A percentile compares a stretch with the other conserved stretches of the same genome.
These are phyloP conservation scores for Neurospora sp. DNA, from an alignment of 495 filamentous ascomycete species.

Conservation along the genomic window DNA sequence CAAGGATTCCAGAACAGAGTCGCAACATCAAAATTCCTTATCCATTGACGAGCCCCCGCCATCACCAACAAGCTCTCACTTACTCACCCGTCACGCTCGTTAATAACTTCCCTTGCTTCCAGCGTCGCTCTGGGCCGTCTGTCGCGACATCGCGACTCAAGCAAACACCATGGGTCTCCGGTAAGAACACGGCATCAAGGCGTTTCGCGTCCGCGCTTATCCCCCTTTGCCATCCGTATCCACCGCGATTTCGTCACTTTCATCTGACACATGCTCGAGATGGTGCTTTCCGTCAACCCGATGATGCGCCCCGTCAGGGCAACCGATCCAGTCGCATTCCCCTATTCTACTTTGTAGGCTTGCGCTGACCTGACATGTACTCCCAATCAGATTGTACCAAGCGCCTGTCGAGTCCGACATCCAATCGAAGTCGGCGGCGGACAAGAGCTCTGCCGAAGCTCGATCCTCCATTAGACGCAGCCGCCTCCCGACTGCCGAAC, in stretches of 20 bases:
- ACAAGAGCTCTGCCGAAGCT: slow-evolving; percentile 40
- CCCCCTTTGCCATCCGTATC: neutral
- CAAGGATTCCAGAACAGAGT: slow-evolving; percentile 16
- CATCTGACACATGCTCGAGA: neutral
- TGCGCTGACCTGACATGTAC: slow-evolving; percentile 12
- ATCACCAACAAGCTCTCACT: slow-evolving; percentile 10
- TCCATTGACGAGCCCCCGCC: slow-evolving; percentile 18
- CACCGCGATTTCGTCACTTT: neutral
- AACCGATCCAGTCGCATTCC: neutral
- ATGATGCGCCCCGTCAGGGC: neutral
- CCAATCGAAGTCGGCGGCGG: slow-evolving; percentile 41
- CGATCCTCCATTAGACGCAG: slow-evolving; percentile 64
- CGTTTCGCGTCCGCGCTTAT: slow-evolving; percentile 12
- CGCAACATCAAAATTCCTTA: slow-evolving; percentile 13
- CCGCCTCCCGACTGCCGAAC: slow-evolving; percentile 14
- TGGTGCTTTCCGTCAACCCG: neutral
- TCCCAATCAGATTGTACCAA: slow-evolving; percentile 38
- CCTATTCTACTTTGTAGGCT: neutral
- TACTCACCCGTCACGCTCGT: slow-evolving; percentile 9
- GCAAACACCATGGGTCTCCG: slow-evolving; percentile 62
- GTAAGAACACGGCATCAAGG: slow-evolving; percentile 43
- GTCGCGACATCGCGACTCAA: neutral
- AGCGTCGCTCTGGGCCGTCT: neutral
- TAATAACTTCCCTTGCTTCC: slow-evolving; percentile 6
- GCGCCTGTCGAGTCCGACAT: slow-evolving; percentile 47